A percentile compares a stretch with the other conserved stretches of the same genome.
phyloP scores from a whole-genome alignment of 441 rosid genomes.

The Erodium trifolium region DNA sequence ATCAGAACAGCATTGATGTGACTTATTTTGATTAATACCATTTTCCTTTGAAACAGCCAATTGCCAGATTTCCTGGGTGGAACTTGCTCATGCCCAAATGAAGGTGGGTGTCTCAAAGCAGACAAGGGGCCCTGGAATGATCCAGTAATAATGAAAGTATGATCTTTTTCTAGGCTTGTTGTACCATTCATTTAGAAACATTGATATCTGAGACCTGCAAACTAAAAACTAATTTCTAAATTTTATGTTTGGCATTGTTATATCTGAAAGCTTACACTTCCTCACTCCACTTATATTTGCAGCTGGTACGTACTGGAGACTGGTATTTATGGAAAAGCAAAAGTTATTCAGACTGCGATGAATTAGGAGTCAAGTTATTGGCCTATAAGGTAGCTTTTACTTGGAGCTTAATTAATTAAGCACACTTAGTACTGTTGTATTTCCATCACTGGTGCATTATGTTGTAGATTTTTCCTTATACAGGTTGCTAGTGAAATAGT shows the following conservation, averaged over 20 bases:
- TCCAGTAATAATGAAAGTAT: constrained; percentile 76
- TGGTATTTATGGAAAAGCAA: constrained; percentile 43
- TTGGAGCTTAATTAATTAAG: background rate
- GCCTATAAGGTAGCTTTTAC: constrained; percentile 41
- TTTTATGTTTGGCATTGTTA: background rate
- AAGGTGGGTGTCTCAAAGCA: constrained; percentile 94
- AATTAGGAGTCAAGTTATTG: constrained; percentile 41
- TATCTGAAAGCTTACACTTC: background rate
- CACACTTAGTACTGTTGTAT: constrained; percentile 7
- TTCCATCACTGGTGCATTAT: background rate
- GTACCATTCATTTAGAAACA: background rate
- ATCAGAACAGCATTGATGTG: background rate
- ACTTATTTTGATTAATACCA: background rate
- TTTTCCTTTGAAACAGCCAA: constrained; percentile 45
- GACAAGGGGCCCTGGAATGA: constrained; percentile 99
- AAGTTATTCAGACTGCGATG: constrained; percentile 45
- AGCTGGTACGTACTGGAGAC: constrained; percentile 64
- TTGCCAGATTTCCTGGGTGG: constrained; percentile 98
- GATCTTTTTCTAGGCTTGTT: background rate
- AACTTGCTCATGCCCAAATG: constrained; percentile 69
- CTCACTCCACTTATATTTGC: constrained; percentile 19
- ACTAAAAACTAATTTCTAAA: background rate
- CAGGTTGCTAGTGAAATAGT: constrained; percentile 87
- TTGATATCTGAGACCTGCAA: background rate
- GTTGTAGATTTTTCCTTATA: constrained; percentile 14